A percentile compares a stretch with the other conserved stretches of the same genome.
Conservation (phyloP, 345 rosid genomes). For the Gossypium ekmanianum region DNA sequence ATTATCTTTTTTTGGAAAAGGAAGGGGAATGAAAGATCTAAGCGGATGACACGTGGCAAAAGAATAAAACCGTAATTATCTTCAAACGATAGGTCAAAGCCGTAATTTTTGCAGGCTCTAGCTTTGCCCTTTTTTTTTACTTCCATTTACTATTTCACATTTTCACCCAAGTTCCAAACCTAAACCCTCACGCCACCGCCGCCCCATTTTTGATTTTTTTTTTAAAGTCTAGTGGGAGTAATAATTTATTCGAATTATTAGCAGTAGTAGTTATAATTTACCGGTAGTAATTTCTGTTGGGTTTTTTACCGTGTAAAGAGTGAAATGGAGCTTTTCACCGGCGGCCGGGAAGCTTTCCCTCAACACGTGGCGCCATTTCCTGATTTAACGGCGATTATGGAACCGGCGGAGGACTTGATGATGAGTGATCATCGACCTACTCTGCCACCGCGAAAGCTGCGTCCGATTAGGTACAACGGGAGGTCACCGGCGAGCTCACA, state of each 20-base stretch:
- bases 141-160: slow-evolving; percentile 12
- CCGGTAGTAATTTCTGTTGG: not conserved
- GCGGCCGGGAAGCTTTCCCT: slow-evolving; percentile 40
- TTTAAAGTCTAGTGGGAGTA: not conserved
- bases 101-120: not conserved
- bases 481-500: slow-evolving; percentile 35
- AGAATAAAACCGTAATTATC: slow-evolving; percentile 11
- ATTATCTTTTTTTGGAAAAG: not conserved
- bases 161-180: slow-evolving; percentile 6
- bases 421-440: slow-evolving; percentile 8
- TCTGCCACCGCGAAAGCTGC: slow-evolving; percentile 60
- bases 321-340: slow-evolving; percentile 54
- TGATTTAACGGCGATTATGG: slow-evolving; percentile 18
- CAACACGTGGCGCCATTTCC: slow-evolving; percentile 45
- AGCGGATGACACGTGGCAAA: not conserved
- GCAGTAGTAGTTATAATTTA: not conserved
- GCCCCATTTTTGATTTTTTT: not conserved
- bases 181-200: slow-evolving; percentile 4
- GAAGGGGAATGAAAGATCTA: not conserved
- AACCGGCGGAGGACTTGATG: slow-evolving; percentile 14
- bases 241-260: slow-evolving; percentile 1
- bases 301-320: not conserved
- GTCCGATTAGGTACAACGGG: slow-evolving; percentile 48
- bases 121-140: slow-evolving; percentile 4
- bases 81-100: not conserved